Percentiles rank a stretch among this genome's conserved stretches.
phyloP scores from a whole-genome alignment of 1,284 basidiomycete genomes.

The Cutaneotrichosporon cavernicola region DNA sequence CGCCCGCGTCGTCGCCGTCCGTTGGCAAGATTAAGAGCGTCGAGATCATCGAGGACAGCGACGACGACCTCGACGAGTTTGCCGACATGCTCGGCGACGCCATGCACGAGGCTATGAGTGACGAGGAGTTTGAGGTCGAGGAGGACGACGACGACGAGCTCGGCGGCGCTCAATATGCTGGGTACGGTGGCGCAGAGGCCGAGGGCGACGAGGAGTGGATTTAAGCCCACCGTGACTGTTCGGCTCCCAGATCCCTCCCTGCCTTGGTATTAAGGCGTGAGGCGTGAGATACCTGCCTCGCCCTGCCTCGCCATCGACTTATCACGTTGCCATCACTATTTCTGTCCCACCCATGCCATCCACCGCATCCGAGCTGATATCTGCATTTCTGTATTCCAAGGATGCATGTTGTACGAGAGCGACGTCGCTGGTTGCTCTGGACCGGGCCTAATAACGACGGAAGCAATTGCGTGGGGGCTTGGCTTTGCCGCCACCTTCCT shows the following conservation, averaged over 20 bases:
- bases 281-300: background rate
- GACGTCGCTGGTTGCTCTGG: background rate
- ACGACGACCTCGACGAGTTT: conserved; percentile 48
- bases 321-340: background rate
- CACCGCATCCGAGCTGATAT: background rate
- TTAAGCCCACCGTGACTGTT: conserved; percentile 4
- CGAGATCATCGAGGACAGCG: conserved; percentile 48
- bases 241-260: background rate
- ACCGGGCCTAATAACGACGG: background rate
- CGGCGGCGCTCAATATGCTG: conserved; percentile 36
- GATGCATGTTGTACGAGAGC: conserved; percentile 1
- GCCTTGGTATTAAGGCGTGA: background rate
- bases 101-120: conserved; percentile 37
- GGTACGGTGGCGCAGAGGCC: conserved; percentile 8
- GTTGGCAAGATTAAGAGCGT: conserved; percentile 39
- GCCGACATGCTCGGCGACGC: conserved; percentile 42
- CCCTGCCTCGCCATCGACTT: background rate
- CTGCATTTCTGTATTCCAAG: background rate
- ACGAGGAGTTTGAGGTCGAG: conserved; percentile 36
- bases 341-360: background rate
- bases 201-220: conserved; percentile 25
- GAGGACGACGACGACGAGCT: conserved; percentile 42
- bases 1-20: background rate
- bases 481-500: too few species aligned
- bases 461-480: background rate